These are phyloP conservation scores for Patellaria atrata DNA, from an alignment of 495 filamentous ascomycete species.

Conservation along the genomic window DNA sequence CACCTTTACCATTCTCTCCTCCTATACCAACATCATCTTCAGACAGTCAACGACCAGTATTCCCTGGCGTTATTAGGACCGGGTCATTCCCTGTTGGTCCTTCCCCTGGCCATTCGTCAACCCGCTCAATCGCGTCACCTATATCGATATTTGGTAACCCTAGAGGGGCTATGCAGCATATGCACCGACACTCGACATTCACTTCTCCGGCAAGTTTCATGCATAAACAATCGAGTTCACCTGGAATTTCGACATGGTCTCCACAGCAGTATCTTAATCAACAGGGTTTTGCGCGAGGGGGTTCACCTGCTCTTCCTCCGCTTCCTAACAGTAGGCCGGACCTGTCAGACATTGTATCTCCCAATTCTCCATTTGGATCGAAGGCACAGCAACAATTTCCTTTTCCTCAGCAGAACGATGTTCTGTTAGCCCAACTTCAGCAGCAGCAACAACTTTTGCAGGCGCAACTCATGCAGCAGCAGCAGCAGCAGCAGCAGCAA, in stretches of 20 bases:
- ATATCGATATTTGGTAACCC: constrained; percentile 25
- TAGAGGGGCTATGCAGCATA: constrained; percentile 22
- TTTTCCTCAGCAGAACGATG: constrained; percentile 20
- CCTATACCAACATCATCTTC: constrained; percentile 51
- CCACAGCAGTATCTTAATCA: constrained; percentile 40
- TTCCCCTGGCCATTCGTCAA: constrained; percentile 18
- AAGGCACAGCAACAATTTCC: constrained; percentile 17
- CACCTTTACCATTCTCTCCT: constrained; percentile 56
- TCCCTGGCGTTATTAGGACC: constrained; percentile 15
- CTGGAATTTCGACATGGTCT: constrained; percentile 31
- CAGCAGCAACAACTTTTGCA: constrained; percentile 44
- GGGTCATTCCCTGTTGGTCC: constrained; percentile 19
- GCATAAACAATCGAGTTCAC: constrained; percentile 19
- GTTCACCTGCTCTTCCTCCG: constrained; percentile 37
- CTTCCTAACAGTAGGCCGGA: constrained; percentile 15
- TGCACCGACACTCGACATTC: constrained; percentile 29
- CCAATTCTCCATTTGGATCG: constrained; percentile 18
- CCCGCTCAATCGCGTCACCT: constrained; percentile 26
- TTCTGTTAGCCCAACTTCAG: constrained; percentile 31
- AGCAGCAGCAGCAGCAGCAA: constrained; percentile 35
- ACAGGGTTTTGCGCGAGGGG: constrained; percentile 36
- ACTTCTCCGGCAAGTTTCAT: constrained; percentile 21
- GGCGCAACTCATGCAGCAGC: constrained; percentile 38
- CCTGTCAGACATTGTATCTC: constrained; percentile 12
- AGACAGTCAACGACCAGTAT: constrained; percentile 34